Percentiles rank a stretch among this genome's conserved stretches.
Evolutionary conservation across 2,329 filamentous ascomycete species (phyloP).

Genomic region (Colletotrichum nymphaeae): DNA sequence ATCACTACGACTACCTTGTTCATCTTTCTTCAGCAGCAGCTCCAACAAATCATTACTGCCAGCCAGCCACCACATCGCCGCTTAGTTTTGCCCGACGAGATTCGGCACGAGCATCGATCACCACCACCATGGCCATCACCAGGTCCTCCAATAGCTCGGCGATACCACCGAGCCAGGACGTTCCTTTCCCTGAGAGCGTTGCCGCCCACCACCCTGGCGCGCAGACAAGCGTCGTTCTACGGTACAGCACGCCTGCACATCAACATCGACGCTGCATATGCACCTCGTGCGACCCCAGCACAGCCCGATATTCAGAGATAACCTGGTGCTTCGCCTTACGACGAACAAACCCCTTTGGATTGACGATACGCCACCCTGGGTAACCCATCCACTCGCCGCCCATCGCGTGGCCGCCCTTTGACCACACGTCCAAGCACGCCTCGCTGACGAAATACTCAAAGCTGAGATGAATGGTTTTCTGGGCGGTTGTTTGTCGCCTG

Average conservation of each 20-base stretch:
- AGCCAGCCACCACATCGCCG: conserved; percentile 5
- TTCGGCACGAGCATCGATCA: conserved; percentile 28
- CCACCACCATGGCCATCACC: not conserved
- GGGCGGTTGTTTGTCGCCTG: not conserved
- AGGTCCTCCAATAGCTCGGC: conserved; percentile 22
- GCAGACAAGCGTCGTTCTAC: not conserved
- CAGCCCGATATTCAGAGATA: not conserved
- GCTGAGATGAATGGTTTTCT: not conserved
- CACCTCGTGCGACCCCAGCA: conserved; percentile 10
- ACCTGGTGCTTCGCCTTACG: not conserved
- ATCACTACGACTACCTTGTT: not conserved
- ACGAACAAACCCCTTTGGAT: not conserved
- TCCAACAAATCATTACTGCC: conserved; percentile 14
- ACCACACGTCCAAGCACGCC: not conserved
- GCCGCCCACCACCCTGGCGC: conserved; percentile 8
- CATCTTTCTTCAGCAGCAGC: conserved; percentile 2
- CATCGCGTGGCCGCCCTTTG: conserved; percentile 9
- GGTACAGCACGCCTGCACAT: not conserved
- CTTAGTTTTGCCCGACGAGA: conserved; percentile 12
- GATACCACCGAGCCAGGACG: conserved; percentile 17
- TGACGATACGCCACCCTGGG: not conserved
- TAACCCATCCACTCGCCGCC: conserved; percentile 1
- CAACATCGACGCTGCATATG: conserved; percentile 13
- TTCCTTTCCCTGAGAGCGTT: conserved; percentile 19
- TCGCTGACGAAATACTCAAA: not conserved